Evolutionary conservation across 257 asterid species (phyloP).

Genomic region (Cruciata laevipes): DNA sequence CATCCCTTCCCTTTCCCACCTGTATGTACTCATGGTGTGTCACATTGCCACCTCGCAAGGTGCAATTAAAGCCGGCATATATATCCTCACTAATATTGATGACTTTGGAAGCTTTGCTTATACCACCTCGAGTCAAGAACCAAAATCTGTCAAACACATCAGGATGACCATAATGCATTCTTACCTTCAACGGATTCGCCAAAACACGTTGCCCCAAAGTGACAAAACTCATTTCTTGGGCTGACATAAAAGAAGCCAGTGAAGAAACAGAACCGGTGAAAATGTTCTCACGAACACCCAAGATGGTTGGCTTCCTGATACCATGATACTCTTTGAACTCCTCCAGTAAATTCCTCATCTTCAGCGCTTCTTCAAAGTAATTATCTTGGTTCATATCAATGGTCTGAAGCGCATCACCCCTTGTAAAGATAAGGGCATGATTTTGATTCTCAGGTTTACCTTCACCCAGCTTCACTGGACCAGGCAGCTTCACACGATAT

Average conservation of each 20-base stretch:
- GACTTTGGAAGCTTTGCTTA: constrained; percentile 93
- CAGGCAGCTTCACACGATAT: constrained; percentile 81
- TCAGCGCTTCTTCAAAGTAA: constrained; percentile 91
- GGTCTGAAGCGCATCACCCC: constrained; percentile 93
- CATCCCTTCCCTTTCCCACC: constrained; percentile 97
- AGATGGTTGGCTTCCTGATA: constrained; percentile 80
- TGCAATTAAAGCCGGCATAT: constrained; percentile 92
- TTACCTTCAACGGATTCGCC: constrained; percentile 82
- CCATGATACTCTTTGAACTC: constrained; percentile 67
- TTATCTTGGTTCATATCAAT: constrained; percentile 97
- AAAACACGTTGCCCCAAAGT: constrained; percentile 89
- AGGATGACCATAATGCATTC: constrained; percentile 98
- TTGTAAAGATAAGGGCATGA: constrained; percentile 88
- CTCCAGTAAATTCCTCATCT: constrained; percentile 91
- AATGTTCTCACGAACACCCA: constrained; percentile 92
- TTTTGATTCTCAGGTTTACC: constrained; percentile 98
- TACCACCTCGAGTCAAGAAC: constrained; percentile 92
- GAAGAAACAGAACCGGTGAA: constrained; percentile 97
- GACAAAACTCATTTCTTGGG: constrained; percentile 95
- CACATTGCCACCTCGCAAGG: constrained; percentile 89
- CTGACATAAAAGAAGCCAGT: constrained; percentile 95
- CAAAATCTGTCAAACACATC: constrained; percentile 94
- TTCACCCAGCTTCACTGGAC: constrained; percentile 92
- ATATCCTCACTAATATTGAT: constrained; percentile 94
- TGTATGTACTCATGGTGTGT: constrained; percentile 95